These are phyloP conservation scores for Ilex aquifolium DNA, from an alignment of 257 asterid species.

Conservation along the genomic window DNA sequence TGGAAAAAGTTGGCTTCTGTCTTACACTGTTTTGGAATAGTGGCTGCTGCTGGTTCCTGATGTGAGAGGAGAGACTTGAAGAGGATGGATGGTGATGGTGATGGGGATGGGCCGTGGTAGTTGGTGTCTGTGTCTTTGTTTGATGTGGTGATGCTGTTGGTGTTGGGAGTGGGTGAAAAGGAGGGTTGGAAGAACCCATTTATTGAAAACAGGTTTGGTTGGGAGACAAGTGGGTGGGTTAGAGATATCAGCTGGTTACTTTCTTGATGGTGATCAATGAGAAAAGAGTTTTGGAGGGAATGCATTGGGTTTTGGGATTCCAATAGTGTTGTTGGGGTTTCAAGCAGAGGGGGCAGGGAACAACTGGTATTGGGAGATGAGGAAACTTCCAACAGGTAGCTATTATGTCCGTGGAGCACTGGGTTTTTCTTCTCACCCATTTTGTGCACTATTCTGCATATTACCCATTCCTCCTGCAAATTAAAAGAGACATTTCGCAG, in stretches of 20 bases:
- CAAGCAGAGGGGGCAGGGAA: constrained; percentile 43
- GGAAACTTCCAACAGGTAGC: constrained; percentile 22
- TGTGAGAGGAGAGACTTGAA: constrained; percentile 13
- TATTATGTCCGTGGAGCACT: constrained; percentile 28
- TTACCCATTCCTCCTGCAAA: constrained; percentile 80
- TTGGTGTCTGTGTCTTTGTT: constrained; percentile 5
- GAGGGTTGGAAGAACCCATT: not conserved
- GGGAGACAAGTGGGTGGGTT: constrained; percentile 23
- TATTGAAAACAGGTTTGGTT: constrained; percentile 6
- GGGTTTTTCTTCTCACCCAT: constrained; percentile 41
- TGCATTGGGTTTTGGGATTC: constrained; percentile 26
- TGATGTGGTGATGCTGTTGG: not conserved
- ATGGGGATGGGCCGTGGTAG: no score
- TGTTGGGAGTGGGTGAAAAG: constrained; percentile 2
- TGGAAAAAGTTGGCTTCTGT: constrained; percentile 24
- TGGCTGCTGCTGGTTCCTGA: constrained; percentile 14
- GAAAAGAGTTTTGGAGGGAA: constrained; percentile 24
- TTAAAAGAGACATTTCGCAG: not conserved
- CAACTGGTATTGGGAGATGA: constrained; percentile 6
- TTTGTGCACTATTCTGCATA: constrained; percentile 66
- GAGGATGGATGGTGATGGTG: not conserved
- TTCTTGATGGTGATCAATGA: constrained; percentile 17
- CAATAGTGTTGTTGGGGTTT: constrained; percentile 17
- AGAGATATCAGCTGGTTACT: constrained; percentile 27
- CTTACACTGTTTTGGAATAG: constrained; percentile 35